Conservation (phyloP, 495 filamentous ascomycete species). For the Niebla homalea region DNA sequence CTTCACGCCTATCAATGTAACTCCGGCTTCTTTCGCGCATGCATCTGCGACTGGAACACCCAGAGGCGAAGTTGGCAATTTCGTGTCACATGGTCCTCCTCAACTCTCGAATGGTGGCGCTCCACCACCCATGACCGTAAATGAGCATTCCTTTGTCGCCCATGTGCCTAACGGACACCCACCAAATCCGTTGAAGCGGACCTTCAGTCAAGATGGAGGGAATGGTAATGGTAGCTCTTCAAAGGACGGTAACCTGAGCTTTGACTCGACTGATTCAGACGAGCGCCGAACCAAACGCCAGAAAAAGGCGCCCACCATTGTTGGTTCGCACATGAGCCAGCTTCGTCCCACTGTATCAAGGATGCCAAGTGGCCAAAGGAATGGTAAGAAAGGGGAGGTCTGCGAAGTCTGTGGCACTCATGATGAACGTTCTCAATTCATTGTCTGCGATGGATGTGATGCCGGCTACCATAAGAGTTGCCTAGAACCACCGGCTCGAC, state of each 20-base stretch:
- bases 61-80: slow-evolving; percentile 40
- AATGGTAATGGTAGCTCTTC: slow-evolving; percentile 15
- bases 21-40: slow-evolving; percentile 42
- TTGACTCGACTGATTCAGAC: slow-evolving; percentile 32
- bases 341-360: slow-evolving; percentile 70
- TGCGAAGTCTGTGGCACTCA: slow-evolving; percentile 78
- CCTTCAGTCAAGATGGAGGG: slow-evolving; percentile 61
- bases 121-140: slow-evolving; percentile 41
- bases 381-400: slow-evolving; percentile 60
- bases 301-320: slow-evolving; percentile 85
- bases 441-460: slow-evolving; percentile 90
- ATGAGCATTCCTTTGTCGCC: slow-evolving; percentile 42
- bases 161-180: slow-evolving; percentile 42
- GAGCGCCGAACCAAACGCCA: slow-evolving; percentile 84
- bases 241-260: neutral
- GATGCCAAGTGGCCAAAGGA: slow-evolving; percentile 51
- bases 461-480: slow-evolving; percentile 78
- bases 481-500: slow-evolving; percentile 73
- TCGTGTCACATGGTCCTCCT: slow-evolving; percentile 33
- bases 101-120: neutral
- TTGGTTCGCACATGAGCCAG: slow-evolving; percentile 92
- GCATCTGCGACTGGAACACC: slow-evolving; percentile 18
- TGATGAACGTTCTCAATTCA: slow-evolving; percentile 56
- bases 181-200: slow-evolving; percentile 59
- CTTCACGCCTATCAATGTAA: slow-evolving; percentile 67